Conservation (phyloP, 2,329 filamentous ascomycete genomes). For the Metarhizium sp. region DNA sequence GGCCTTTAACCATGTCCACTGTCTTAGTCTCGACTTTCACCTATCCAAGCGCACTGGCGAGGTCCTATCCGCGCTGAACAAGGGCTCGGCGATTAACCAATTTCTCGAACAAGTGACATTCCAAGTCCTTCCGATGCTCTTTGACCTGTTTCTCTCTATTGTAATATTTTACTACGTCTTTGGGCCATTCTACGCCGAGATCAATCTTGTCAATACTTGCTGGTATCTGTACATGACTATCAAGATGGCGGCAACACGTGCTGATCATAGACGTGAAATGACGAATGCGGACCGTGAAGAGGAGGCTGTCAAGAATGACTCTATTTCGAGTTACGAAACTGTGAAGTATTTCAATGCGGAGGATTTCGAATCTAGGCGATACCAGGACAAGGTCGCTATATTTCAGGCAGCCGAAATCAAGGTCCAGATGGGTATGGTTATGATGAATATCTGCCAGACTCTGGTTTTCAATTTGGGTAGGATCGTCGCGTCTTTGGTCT, state of each 20-base stretch:
- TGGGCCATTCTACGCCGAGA: slow-evolving; percentile 72
- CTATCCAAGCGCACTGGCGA: slow-evolving; percentile 94
- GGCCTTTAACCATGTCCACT: slow-evolving; percentile 94
- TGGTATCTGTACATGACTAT: slow-evolving; percentile 96
- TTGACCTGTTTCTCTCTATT: slow-evolving; percentile 81
- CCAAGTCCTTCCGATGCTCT: slow-evolving; percentile 86
- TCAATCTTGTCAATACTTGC: slow-evolving; percentile 84
- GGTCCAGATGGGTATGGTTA: slow-evolving; percentile 65
- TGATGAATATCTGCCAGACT: slow-evolving; percentile 76
- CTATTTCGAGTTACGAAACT: slow-evolving; percentile 96
- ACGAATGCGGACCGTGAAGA: slow-evolving; percentile 91
- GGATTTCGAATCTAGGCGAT: slow-evolving; percentile 66
- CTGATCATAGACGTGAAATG: slow-evolving; percentile 85
- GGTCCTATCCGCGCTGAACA: slow-evolving; percentile 89
- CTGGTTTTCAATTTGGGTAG: slow-evolving; percentile 72
- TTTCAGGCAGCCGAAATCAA: slow-evolving; percentile 69
- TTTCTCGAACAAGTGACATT: slow-evolving; percentile 97
- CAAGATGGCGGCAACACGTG: slow-evolving; percentile 86
- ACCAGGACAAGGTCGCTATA: slow-evolving; percentile 57
- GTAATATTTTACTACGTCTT: slow-evolving; percentile 56
- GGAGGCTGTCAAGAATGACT: slow-evolving; percentile 97
- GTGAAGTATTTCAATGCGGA: slow-evolving; percentile 89
- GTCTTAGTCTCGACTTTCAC: slow-evolving; percentile 91
- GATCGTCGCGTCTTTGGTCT: slow-evolving; percentile 61
- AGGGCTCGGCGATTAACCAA: slow-evolving; percentile 90